Percentiles rank a stretch among this genome's conserved stretches.
Conservation (phyloP, 345 rosid genomes). For the Salix viminalis region DNA sequence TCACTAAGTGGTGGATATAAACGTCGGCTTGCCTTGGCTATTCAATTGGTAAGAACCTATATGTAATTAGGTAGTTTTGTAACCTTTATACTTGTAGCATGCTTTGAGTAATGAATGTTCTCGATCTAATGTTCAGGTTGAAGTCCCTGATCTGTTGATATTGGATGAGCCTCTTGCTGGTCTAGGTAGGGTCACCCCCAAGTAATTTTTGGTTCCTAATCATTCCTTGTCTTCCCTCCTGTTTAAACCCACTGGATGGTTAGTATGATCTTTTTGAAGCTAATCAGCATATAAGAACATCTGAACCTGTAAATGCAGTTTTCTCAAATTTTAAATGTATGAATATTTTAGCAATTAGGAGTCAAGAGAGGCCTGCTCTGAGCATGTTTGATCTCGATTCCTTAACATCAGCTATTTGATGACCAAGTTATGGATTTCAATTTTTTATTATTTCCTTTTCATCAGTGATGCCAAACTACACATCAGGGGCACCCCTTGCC, state of each 20-base stretch:
- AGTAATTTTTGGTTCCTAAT: conserved; percentile 11
- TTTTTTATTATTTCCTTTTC: neutral
- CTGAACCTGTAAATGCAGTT: neutral
- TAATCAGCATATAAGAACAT: conserved; percentile 1
- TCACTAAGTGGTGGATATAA: conserved; percentile 92
- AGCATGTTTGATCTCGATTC: neutral
- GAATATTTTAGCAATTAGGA: neutral
- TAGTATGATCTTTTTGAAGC: neutral
- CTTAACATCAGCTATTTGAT: neutral
- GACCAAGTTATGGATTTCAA: neutral
- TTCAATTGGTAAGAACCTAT: conserved; percentile 63
- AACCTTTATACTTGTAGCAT: neutral
- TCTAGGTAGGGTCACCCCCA: conserved; percentile 54
- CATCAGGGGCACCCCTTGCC: neutral
- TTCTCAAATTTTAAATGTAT: neutral
- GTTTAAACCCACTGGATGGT: neutral
- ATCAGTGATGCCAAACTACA: neutral
- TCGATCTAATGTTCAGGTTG: conserved; percentile 48
- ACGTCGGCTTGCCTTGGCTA: conserved; percentile 86
- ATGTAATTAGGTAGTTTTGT: neutral
- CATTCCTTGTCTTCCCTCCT: neutral
- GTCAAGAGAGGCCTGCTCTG: neutral
- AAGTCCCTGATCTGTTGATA: conserved; percentile 76
- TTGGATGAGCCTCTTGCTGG: conserved; percentile 98
- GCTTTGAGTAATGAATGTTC: conserved; percentile 2